A percentile compares a stretch with the other conserved stretches of the same genome.
Conservation (phyloP, 1,284 basidiomycete genomes). For the Heterobasidion irregulare region DNA sequence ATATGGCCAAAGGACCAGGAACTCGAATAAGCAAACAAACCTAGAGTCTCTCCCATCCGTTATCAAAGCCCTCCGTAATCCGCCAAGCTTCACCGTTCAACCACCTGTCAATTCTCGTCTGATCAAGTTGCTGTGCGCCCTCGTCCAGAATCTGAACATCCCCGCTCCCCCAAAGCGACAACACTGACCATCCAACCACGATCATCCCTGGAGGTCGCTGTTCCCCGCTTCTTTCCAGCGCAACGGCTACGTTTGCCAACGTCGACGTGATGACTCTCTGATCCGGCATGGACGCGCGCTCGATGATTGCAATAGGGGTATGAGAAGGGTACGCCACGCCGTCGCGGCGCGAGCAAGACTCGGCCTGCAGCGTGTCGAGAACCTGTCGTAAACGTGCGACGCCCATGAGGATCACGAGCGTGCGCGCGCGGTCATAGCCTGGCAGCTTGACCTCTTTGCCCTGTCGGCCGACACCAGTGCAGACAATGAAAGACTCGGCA, state of each 20-base stretch:
- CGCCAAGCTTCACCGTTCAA: slow-evolving; percentile 47
- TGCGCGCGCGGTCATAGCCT: slow-evolving; percentile 77
- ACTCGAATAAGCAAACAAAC: background rate
- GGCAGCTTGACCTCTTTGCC: slow-evolving; percentile 84
- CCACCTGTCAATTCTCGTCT: slow-evolving; percentile 47
- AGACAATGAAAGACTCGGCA: slow-evolving; percentile 82
- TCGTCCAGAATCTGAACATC: slow-evolving; percentile 46
- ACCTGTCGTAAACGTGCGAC: slow-evolving; percentile 80
- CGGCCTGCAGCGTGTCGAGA: slow-evolving; percentile 47
- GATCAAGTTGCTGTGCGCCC: slow-evolving; percentile 33
- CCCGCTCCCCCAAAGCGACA: slow-evolving; percentile 49
- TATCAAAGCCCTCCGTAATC: slow-evolving; percentile 48
- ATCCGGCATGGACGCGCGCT: slow-evolving; percentile 88
- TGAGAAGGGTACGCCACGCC: slow-evolving; percentile 68
- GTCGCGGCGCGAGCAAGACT: slow-evolving; percentile 22
- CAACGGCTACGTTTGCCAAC: slow-evolving; percentile 61
- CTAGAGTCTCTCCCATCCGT: slow-evolving; percentile 37
- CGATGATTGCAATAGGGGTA: slow-evolving; percentile 87
- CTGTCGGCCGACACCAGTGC: slow-evolving; percentile 87
- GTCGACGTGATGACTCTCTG: slow-evolving; percentile 84
- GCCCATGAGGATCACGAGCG: slow-evolving; percentile 88
- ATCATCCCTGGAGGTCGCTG: slow-evolving; percentile 96
- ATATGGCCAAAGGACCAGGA: background rate
- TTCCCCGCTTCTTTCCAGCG: slow-evolving; percentile 71
- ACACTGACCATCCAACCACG: slow-evolving; percentile 86